Conservation (phyloP, 805 yeast genomes). For the Saturnispora galanensis region DNA sequence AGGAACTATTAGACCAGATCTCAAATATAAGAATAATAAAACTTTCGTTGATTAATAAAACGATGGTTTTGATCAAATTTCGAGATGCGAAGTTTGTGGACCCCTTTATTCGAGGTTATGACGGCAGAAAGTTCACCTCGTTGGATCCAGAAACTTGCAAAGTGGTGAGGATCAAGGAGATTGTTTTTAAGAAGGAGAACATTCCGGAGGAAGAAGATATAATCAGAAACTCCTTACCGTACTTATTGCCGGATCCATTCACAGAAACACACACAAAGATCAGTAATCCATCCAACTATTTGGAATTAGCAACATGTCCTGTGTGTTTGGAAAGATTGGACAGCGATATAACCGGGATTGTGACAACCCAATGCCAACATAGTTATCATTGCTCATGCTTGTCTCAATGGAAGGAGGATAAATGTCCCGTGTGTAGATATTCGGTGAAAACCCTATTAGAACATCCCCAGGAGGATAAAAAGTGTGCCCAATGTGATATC, state of each 20-base stretch:
- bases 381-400: conserved; percentile 86
- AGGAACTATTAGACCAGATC: conserved; percentile 40
- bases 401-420: conserved; percentile 80
- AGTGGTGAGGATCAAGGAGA: conserved; percentile 57
- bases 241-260: conserved; percentile 64
- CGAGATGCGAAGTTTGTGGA: conserved; percentile 44
- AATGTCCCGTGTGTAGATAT: conserved; percentile 86
- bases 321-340: conserved; percentile 89
- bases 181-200: conserved; percentile 30
- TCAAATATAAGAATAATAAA: conserved; percentile 67
- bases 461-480: conserved; percentile 10
- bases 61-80: conserved; percentile 72
- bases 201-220: conserved; percentile 16
- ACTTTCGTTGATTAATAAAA: conserved; percentile 56
- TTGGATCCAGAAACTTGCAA: conserved; percentile 87
- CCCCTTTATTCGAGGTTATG: conserved; percentile 53
- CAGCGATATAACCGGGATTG: conserved; percentile 63
- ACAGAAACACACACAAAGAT: conserved; percentile 26
- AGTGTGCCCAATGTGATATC: conserved; percentile 51
- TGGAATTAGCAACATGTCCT: conserved; percentile 84
- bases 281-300: conserved; percentile 19
- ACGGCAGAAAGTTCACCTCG: conserved; percentile 70
- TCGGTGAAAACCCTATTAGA: conserved; percentile 32
- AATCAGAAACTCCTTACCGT: conserved; percentile 40
- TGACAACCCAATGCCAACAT: conserved; percentile 88